Base-by-base conservation (phyloP, 805 yeast species). In the Groenewaldozyma salmanticensis region DNA sequence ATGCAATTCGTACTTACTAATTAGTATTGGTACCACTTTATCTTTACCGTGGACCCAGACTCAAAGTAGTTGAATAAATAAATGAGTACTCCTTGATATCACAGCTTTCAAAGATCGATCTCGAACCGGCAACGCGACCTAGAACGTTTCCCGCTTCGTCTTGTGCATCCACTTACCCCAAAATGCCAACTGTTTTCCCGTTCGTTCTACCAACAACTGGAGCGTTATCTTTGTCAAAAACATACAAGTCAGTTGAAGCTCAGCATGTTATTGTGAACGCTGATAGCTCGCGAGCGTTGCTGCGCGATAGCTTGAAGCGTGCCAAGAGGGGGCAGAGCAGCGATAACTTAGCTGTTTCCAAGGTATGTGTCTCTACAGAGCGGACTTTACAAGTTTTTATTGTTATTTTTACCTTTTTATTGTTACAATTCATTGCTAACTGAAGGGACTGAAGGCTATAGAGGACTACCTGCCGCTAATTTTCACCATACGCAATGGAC, bases 191-290 rank as follows among this genome's bases (percentile, higher is more conserved):
- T 1, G 33, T 48, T 6, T 54, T 44, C 29, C 50, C 48, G 5
- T 57, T 57, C 31, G 42, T 43, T 5, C 48, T 57, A 35, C 62
- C 62, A 0, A 54, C 59, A 0, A 58, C 62, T 3, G 54, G 55
- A 13, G 45, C 49, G 1, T 35, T 55, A 27, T 40, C 57, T 11
- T 45, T 51, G 29, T 36, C 48, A 18, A 45, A 50, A n/a, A 42
- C 41, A 29, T 46, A 49, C 21, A 34, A 40, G 13, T 46, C 54
- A 13, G 34, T 41, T 3, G 45, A 46, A 21, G 46, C 47, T 35
- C 44, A 45, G 16, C 57, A 52, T 36, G 38, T 49, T 2, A 32
- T 55, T 5, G 38, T 52, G 5, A 47, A 50, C 16, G 58, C 60
- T 4, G 62, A 58, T 31, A 45, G 51, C 5, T 45, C 48, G 3